phyloP scores from a whole-genome alignment of 2,329 filamentous ascomycete species.

The Diaporthe sp. region DNA sequence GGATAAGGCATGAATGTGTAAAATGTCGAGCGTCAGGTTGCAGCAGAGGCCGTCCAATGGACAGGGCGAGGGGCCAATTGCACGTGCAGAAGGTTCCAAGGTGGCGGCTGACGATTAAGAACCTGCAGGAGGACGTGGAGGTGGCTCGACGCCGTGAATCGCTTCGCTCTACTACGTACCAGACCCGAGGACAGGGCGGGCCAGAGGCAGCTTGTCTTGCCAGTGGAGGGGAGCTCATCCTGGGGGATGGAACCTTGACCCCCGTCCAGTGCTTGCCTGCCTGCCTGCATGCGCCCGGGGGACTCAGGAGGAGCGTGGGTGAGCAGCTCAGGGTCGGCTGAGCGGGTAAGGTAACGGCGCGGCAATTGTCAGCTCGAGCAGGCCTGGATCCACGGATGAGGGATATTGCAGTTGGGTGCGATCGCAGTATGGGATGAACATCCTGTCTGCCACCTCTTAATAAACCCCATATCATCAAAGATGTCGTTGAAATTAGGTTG shows the following conservation, averaged over 20 bases:
- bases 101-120: slow-evolving; percentile 32
- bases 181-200: neutral
- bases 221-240: neutral
- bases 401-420: neutral
- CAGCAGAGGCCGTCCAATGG: slow-evolving; percentile 36
- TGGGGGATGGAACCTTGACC: slow-evolving; percentile 14
- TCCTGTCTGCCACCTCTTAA: neutral
- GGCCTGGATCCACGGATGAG: neutral
- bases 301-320: neutral
- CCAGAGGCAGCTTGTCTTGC: neutral
- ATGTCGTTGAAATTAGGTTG: slow-evolving; percentile 29
- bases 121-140: slow-evolving; percentile 22
- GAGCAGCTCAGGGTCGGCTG: slow-evolving; percentile 10
- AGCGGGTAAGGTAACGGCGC: neutral
- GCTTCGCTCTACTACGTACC: neutral
- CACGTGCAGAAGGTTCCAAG: slow-evolving; percentile 35
- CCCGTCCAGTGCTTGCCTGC: slow-evolving; percentile 9
- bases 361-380: neutral
- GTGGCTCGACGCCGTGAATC: slow-evolving; percentile 11
- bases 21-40: slow-evolving; percentile 37
- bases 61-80: slow-evolving; percentile 12
- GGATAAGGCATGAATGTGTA: slow-evolving; percentile 37
- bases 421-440: slow-evolving; percentile 8
- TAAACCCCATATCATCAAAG: neutral
- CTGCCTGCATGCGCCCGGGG: neutral